Base-by-base conservation (phyloP, 2,329 filamentous ascomycete species). In the Mariannaea sp. region DNA sequence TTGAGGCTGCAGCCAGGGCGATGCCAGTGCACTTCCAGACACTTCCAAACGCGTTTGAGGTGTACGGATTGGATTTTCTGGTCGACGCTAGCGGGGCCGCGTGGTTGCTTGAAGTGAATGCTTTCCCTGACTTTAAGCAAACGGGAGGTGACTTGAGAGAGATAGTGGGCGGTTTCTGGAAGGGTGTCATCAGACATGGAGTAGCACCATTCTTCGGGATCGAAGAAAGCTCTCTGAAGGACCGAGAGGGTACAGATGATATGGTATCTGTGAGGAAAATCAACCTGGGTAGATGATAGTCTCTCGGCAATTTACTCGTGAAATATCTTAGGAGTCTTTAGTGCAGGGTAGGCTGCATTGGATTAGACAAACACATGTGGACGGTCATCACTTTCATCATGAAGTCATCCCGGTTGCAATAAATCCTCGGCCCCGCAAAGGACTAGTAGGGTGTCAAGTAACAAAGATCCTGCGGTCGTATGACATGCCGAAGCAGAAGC, bases 121-220 rank as follows among this genome's bases (percentile, higher is more conserved):
- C 93, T 0, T 99, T 96, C 73, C 94, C 94, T 8, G 94, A 99
- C 75, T 97, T 97, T 68, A 86, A 83, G 67, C 93, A 97, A 82
- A 96, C 92, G 13, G 94, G 94, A 7, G 92, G 90, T 0, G 87
- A 89, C 51, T 73, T 96, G 59, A 84, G 80, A 68, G 82, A 75
- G 0, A 72, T 97, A 33, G 87, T 99, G 19, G 82, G 78, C 16
- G 88, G 86, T 7, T 78, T 99, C 61, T 94, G 95, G 79, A 80
- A 84, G 64, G 88, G 84, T 9, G 87, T 90, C 17, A 78, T 96
- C 35, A 78, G 84, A 50, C 75, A 81, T 59, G 89, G 79, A 2
- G 82, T 96, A 2, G 75, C 72, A 71, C 71, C 80, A 1, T 94
- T 94, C 73, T 91, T 95, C 73, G 67, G 62, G 2, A 44, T 70